These are phyloP conservation scores for Casuarina cunninghamiana DNA, from an alignment of 306 rosid genomes.

Conservation along the genomic window DNA sequence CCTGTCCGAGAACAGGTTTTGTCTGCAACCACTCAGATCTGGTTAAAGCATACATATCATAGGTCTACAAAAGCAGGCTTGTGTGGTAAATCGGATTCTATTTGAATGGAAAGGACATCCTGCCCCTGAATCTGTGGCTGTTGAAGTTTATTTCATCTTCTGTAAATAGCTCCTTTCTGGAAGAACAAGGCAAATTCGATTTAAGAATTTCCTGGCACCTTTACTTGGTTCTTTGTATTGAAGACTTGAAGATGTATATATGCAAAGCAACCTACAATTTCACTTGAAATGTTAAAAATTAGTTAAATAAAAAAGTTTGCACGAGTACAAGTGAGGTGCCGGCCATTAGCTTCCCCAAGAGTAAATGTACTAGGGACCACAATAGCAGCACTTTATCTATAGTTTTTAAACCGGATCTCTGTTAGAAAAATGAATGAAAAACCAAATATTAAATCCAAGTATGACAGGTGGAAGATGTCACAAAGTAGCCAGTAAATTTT, in stretches of 20 bases:
- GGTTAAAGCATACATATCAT: slow-evolving; percentile 77
- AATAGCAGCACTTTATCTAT: not conserved
- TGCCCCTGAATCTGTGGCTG: not conserved
- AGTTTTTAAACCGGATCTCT: not conserved
- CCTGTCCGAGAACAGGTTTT: slow-evolving; percentile 79
- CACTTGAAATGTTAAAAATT: not conserved
- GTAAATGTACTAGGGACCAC: not conserved
- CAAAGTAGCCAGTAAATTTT: not conserved
- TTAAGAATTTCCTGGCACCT: not conserved
- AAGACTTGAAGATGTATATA: not conserved
- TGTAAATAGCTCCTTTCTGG: not conserved
- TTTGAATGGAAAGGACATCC: not conserved
- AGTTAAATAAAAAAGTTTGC: not conserved
- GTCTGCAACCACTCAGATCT: slow-evolving; percentile 60
- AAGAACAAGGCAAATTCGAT: not conserved
- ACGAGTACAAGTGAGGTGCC: not conserved
- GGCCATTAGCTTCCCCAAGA: not conserved
- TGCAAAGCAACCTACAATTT: not conserved
- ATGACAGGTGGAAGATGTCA: not conserved
- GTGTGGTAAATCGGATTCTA: slow-evolving; percentile 14
- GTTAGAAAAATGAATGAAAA: not conserved
- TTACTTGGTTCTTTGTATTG: not conserved
- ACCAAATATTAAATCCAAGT: too few species aligned
- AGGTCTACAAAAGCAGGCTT: slow-evolving; percentile 23
- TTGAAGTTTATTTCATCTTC: not conserved